Conservation (phyloP, 495 filamentous ascomycete genomes). For the Penicillium longicatenatum region DNA sequence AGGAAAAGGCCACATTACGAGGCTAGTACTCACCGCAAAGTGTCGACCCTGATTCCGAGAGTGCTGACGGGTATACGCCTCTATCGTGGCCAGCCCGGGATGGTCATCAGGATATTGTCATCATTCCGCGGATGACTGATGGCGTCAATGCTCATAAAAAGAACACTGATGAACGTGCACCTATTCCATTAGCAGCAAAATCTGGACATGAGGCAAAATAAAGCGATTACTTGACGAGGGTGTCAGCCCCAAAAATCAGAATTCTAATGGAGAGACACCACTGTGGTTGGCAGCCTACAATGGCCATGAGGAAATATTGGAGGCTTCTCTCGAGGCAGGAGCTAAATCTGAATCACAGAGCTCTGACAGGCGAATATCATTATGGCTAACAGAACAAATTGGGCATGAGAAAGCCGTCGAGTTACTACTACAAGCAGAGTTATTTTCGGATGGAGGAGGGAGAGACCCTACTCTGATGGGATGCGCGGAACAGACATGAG, state of each 20-base stretch:
- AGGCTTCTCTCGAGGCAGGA: neutral
- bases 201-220: neutral
- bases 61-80: neutral
- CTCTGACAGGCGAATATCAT: neutral
- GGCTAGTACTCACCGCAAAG: neutral
- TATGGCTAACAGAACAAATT: neutral
- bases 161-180: neutral
- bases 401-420: neutral
- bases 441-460: neutral
- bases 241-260: neutral
- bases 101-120: neutral
- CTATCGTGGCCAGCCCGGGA: slow-evolving; percentile 2
- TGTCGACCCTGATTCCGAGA: neutral
- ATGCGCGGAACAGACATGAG: neutral
- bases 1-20: neutral
- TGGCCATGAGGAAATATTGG: neutral
- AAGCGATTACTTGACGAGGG: neutral
- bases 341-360: neutral
- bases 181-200: neutral
- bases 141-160: neutral
- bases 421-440: neutral
- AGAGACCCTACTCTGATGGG: neutral
- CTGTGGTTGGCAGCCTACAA: neutral
- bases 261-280: neutral
- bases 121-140: neutral